Conservation (phyloP, 2,329 filamentous ascomycete species). For the Talaromyces pinophilus region DNA sequence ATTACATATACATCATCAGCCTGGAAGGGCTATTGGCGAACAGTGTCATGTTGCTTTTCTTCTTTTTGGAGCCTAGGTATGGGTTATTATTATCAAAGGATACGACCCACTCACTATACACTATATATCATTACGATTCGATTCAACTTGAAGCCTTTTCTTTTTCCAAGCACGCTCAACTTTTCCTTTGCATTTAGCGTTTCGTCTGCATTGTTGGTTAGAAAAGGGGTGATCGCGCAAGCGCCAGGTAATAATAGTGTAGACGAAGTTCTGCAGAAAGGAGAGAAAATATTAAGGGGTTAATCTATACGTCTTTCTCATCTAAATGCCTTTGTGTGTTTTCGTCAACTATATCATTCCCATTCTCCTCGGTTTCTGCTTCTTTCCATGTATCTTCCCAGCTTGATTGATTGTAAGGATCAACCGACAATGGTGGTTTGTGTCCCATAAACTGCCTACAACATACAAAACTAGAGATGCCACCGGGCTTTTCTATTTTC, state of each 20-base stretch:
- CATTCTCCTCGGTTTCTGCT: neutral
- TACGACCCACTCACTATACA: conserved; percentile 1
- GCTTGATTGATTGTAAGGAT: too few species aligned
- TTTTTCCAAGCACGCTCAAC: neutral
- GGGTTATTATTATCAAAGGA: neutral
- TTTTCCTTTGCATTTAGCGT: neutral
- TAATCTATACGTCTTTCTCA: neutral
- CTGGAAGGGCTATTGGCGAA: conserved; percentile 7
- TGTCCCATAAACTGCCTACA: too few species aligned
- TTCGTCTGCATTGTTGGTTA: neutral
- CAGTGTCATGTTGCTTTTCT: conserved; percentile 10
- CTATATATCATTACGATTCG: neutral
- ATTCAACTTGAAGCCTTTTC: neutral
- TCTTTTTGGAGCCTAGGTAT: neutral
- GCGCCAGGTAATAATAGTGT: neutral
- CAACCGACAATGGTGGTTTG: too few species aligned
- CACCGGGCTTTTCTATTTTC: too few species aligned
- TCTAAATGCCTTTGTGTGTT: neutral
- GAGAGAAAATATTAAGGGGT: neutral
- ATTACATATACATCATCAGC: conserved; percentile 9
- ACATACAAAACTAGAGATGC: neutral
- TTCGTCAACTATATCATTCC: neutral
- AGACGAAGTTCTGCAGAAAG: neutral
- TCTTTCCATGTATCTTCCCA: neutral
- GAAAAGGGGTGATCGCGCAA: neutral